Percentiles rank a stretch among this genome's conserved stretches.
Evolutionary conservation across 768 basidiomycete species (phyloP).

Genomic region (Agrocybe praecox): DNA sequence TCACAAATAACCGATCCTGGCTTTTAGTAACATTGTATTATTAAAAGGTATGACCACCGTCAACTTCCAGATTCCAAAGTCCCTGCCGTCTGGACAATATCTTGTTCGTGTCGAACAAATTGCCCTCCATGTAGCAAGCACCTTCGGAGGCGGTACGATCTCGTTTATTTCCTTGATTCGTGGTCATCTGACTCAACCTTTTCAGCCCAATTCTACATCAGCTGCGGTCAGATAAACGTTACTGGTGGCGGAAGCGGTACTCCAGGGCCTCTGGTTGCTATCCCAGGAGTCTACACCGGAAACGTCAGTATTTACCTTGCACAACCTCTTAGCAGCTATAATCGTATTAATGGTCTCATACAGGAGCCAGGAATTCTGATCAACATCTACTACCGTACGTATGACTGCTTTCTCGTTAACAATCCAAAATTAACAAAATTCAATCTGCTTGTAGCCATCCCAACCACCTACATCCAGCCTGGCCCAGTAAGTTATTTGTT

Average conservation of each 20-base stretch:
- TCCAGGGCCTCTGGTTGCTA: slow-evolving; percentile 22
- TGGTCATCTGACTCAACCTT: not conserved
- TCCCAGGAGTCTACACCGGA: slow-evolving; percentile 24
- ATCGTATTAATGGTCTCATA: not conserved
- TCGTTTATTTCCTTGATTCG: slow-evolving; percentile 1
- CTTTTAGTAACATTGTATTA: not conserved
- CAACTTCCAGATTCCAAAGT: slow-evolving; percentile 38
- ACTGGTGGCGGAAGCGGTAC: slow-evolving; percentile 35
- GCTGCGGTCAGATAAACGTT: slow-evolving; percentile 43
- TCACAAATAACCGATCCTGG: slow-evolving; percentile 1
- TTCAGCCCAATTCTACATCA: slow-evolving; percentile 35
- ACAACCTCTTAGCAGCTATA: not conserved
- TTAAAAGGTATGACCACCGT: slow-evolving; percentile 20
- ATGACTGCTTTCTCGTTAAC: no score
- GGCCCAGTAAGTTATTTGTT: slow-evolving; percentile 20
- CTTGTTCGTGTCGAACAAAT: slow-evolving; percentile 45
- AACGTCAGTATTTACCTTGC: slow-evolving; percentile 8
- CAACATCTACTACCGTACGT: slow-evolving; percentile 26
- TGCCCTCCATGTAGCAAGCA: slow-evolving; percentile 41
- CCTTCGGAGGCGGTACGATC: slow-evolving; percentile 39
- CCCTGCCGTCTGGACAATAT: slow-evolving; percentile 41
- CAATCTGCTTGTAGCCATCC: slow-evolving; percentile 15
- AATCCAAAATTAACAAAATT: not conserved
- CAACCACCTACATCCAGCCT: slow-evolving; percentile 22
- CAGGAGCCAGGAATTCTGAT: slow-evolving; percentile 25